Evolutionary conservation across 768 basidiomycete species (phyloP).

Genomic region (Hericium alpestre): DNA sequence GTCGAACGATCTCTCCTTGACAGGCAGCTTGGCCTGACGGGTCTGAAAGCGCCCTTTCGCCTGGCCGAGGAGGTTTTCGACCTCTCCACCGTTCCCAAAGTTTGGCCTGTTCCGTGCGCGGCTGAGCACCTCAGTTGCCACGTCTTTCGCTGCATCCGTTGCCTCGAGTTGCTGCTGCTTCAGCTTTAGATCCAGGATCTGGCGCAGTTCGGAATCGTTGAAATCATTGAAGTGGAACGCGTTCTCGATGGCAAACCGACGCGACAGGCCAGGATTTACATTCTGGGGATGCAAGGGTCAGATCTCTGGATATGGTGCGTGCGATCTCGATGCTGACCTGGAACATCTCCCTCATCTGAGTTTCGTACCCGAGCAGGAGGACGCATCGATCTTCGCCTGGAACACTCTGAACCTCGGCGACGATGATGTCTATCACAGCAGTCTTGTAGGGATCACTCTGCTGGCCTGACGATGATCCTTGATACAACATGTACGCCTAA

Average conservation of each 20-base stretch:
- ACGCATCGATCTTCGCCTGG: conserved; percentile 66
- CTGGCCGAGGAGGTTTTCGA: conserved; percentile 20
- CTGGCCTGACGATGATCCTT: conserved; percentile 25
- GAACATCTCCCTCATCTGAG: conserved; percentile 66
- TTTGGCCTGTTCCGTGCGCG: conserved; percentile 21
- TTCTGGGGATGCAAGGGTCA: conserved; percentile 30
- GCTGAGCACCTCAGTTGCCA: conserved; percentile 37
- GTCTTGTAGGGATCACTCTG: conserved; percentile 45
- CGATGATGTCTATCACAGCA: conserved; percentile 64
- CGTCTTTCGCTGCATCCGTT: conserved; percentile 43
- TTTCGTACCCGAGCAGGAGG: conserved; percentile 52
- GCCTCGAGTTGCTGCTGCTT: conserved; percentile 46
- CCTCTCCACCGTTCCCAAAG: conserved; percentile 24
- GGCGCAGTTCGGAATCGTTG: conserved; percentile 36
- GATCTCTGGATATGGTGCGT: neutral
- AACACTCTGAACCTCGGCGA: conserved; percentile 60
- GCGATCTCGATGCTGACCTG: conserved; percentile 29
- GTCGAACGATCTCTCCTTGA: conserved; percentile 9
- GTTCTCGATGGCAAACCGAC: conserved; percentile 60
- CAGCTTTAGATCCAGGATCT: conserved; percentile 47
- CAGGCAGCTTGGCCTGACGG: conserved; percentile 13
- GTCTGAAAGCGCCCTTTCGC: conserved; percentile 19
- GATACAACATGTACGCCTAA: conserved; percentile 61
- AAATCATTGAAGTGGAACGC: conserved; percentile 66
- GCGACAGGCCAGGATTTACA: conserved; percentile 56